Percentiles rank a stretch among this genome's conserved stretches.
Conservation (phyloP, 2,329 filamentous ascomycete species). For the Paecilomyces variotii region DNA sequence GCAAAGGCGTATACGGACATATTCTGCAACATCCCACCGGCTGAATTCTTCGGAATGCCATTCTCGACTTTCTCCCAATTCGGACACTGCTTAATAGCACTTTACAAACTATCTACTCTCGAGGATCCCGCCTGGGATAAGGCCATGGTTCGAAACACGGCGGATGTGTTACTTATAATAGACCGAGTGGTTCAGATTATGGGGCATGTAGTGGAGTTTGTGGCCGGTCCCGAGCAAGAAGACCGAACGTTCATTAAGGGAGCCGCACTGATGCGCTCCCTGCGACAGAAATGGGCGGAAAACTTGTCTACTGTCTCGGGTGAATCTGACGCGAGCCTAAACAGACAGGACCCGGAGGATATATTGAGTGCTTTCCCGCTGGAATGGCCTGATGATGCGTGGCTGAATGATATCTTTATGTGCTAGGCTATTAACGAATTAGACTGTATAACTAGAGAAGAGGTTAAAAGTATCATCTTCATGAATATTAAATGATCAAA, state of each 20-base stretch:
- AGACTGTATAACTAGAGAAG: no score
- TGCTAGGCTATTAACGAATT: neutral
- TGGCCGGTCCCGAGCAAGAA: neutral
- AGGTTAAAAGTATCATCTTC: no score
- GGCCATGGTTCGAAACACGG: constrained; percentile 26
- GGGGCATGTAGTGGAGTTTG: constrained; percentile 4
- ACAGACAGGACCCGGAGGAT: neutral
- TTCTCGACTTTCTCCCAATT: constrained; percentile 29
- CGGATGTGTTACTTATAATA: constrained; percentile 28
- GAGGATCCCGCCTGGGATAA: constrained; percentile 39
- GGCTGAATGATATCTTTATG: neutral
- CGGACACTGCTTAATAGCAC: constrained; percentile 28
- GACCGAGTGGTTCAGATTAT: constrained; percentile 16
- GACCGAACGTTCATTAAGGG: neutral
- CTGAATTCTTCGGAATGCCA: constrained; percentile 24
- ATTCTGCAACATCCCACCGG: constrained; percentile 24
- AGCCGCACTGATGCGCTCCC: neutral
- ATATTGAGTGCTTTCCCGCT: neutral
- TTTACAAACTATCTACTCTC: constrained; percentile 34
- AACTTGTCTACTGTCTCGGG: neutral
- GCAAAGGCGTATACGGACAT: constrained; percentile 31
- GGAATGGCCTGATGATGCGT: neutral
- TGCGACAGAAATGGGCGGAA: neutral
- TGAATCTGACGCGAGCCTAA: neutral
- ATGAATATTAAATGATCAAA: neutral